Evolutionary conservation across 371 early-diverging fungal species (phyloP), one percentile per base, ranked within the genome.

Genomic region (Conidiobolus incongruus): DNA sequence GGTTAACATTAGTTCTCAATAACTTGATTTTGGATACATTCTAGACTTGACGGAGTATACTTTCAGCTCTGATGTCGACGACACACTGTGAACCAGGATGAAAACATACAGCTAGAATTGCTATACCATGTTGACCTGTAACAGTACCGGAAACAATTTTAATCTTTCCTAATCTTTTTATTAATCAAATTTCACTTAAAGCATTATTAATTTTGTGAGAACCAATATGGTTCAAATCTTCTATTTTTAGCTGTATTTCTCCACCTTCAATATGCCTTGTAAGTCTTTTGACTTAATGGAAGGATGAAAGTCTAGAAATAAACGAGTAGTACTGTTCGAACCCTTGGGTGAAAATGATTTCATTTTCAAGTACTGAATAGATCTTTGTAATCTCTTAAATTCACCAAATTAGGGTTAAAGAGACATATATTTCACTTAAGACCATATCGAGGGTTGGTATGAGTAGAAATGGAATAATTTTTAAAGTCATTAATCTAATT

Each of bases 181-280:
- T 93, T 21, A 95, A 61, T 49, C 92, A 66, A 22, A 77, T 74
- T 51, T 95, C 93, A 23, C 93, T 94, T 17, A 95, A 60, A 2
- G 92, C 93, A 47, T 96, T 96, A 67, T 96, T 96, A 66, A 96
- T 86, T 65, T 93, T 95, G 72, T 95, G 96, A 32, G 92, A 84
- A 24, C 96, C 96, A 26, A 94, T 95, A 58, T 96, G 94, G 66
- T 92, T 93, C 50, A 92, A 62, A 56, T 96, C 96, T 56, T 96
- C 96, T 50, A 94, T 81, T 70, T 96, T 96, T 51, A 96, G 67
- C 86, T 86, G 93, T 58, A 96, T 91, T 19, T 64, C 64, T 20
- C 94, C 93, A 41, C 94, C 94, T 30, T 70, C 70, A 39, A 66
- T 63, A 36, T 75, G 58, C 38, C 62, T 73, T 1, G 91, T 86